A percentile compares a stretch with the other conserved stretches of the same genome.
Conservation (phyloP, 2,329 filamentous ascomycete species). For the Fusarium sp. region DNA sequence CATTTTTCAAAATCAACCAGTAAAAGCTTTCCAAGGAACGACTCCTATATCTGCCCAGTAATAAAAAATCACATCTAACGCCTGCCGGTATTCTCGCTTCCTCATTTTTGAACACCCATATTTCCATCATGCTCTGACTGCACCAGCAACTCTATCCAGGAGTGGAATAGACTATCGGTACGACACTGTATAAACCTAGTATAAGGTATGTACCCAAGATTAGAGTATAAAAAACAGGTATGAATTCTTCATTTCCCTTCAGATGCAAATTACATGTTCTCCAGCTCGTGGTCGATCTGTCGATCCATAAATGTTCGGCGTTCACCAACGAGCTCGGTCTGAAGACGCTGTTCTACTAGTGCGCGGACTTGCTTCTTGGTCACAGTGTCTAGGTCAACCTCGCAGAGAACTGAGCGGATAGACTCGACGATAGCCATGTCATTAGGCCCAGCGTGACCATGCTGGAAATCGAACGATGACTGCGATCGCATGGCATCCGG, state of each 20-base stretch:
- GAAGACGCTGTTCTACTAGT: conserved; percentile 90
- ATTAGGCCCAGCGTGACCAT: conserved; percentile 72
- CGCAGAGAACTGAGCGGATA: conserved; percentile 81
- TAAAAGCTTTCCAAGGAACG: conserved; percentile 37
- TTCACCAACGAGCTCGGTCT: conserved; percentile 88
- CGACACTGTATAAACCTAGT: conserved; percentile 28
- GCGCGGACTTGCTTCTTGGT: conserved; percentile 97
- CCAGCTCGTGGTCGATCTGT: conserved; percentile 92
- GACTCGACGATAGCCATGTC: conserved; percentile 84
- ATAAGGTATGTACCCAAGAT: conserved; percentile 38
- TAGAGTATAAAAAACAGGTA: conserved; percentile 22
- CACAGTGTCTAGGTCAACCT: conserved; percentile 94
- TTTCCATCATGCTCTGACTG: conserved; percentile 17
- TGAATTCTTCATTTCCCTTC: not conserved
- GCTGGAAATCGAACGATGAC: conserved; percentile 69
- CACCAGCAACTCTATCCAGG: conserved; percentile 16
- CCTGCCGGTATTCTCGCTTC: conserved; percentile 32
- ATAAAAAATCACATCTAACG: conserved; percentile 28
- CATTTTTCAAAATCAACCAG: conserved; percentile 37
- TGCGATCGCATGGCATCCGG: conserved; percentile 59
- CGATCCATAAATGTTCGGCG: conserved; percentile 88
- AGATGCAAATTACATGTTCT: conserved; percentile 76
- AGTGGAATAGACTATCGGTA: not conserved
- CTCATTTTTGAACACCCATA: conserved; percentile 35
- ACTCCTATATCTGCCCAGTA: conserved; percentile 38